Conservation (phyloP, 805 yeast genomes). For the Starmera caribaea region DNA sequence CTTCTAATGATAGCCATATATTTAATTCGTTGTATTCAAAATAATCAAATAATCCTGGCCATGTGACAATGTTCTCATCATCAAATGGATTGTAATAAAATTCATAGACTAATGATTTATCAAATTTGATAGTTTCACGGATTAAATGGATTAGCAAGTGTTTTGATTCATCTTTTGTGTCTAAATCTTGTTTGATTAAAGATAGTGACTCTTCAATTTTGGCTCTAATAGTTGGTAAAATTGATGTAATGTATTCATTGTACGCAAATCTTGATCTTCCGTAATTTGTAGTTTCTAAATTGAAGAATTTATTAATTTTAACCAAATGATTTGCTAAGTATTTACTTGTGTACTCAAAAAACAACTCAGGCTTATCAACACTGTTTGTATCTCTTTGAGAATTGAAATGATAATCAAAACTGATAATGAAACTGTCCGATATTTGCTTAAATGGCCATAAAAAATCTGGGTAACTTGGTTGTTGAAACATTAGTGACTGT, state of each 20-base stretch:
- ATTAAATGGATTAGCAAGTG: conserved; percentile 22
- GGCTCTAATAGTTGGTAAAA: conserved; percentile 32
- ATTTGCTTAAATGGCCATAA: conserved; percentile 44
- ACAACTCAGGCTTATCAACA: conserved; percentile 42
- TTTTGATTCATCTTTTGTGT: conserved; percentile 9
- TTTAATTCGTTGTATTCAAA: conserved; percentile 22
- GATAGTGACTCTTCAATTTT: conserved; percentile 25
- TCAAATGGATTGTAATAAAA: conserved; percentile 29
- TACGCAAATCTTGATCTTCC: conserved; percentile 21
- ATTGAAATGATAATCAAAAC: conserved; percentile 49
- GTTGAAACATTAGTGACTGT: conserved; percentile 7
- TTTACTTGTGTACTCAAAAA: conserved; percentile 37
- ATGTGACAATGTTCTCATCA: conserved; percentile 10
- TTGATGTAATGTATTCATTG: conserved; percentile 28
- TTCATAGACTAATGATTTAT: conserved; percentile 25
- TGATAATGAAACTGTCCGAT: conserved; percentile 32
- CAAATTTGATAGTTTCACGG: conserved; percentile 30
- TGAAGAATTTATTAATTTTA: conserved; percentile 30
- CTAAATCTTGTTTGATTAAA: conserved; percentile 4
- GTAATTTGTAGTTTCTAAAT: conserved; percentile 21
- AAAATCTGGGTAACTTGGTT: conserved; percentile 24
- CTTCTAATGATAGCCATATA: conserved; percentile 40
- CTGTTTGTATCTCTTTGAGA: conserved; percentile 32
- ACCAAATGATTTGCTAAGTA: conserved; percentile 32
- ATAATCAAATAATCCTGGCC: conserved; percentile 21